Evolutionary conservation across 2,329 filamentous ascomycete species (phyloP), one percentile per base, ranked within the genome.

Genomic region (Periconia sp.): DNA sequence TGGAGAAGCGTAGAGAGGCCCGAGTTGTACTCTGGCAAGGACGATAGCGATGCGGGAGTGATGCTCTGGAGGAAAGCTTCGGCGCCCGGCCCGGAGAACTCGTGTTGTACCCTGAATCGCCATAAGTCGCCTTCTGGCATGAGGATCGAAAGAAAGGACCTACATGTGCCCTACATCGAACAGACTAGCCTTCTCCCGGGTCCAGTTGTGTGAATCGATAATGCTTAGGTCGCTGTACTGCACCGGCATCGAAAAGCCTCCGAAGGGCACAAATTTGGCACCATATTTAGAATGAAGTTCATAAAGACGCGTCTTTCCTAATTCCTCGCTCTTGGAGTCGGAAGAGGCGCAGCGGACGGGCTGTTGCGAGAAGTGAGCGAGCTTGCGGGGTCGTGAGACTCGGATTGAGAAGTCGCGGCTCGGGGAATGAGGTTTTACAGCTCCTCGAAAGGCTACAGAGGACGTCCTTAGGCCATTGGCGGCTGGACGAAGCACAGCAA

Each of bases 161-260:
- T 87, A 91, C 92, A 97, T 97, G 75, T 97, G 94, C 68, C 87
- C 87, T 40, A 97, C 94, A 71, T 99, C 94, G 66, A 99, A 99
- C 52, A 99, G 76, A 52, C 91, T 96, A 44, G 89, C 88, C 71
- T 92, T 88, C 59, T 84, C 80, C 40, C 94, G 85, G 12, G 94
- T 97, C 80, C 92, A 96, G 60, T 85, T 80, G 77, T 97, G 94
- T 38, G 90, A 95, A 48, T 91, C 88, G 56, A 83, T 80, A 52
- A 96, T 87, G 57, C 87, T 86, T 54, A 88, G 79, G 54, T 85
- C 82, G 23, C 79, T 73, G 76, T 97, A 99, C 71, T 94, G 88
- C 31, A 99, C 85, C 6, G 94, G 94, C 90, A 99, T 96, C 58
- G 83, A 79, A 75, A 86, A 96, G 56, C 90, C 91, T 52, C 89